These are phyloP conservation scores for Xylaria curta DNA, from an alignment of 495 filamentous ascomycete genomes.

Conservation along the genomic window DNA sequence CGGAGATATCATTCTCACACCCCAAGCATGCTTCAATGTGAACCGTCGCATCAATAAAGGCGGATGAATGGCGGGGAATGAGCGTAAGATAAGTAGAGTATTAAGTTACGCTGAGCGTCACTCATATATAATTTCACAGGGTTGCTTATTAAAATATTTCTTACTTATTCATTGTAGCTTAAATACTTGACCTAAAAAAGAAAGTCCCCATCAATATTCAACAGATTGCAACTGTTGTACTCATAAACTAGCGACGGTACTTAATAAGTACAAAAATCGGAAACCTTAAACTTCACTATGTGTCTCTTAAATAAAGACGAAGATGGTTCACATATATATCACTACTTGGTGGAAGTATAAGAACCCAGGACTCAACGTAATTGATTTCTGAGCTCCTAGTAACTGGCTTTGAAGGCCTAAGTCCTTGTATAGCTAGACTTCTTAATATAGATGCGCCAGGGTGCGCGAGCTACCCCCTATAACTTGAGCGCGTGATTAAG, in stretches of 20 bases:
- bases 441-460: neutral
- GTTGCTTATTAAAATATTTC: no score
- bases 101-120: neutral
- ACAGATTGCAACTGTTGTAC: no score
- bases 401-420: neutral
- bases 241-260: no score
- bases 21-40: constrained; percentile 26
- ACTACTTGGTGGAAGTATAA: neutral
- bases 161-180: no score
- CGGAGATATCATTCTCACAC: constrained; percentile 1
- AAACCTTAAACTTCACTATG: neutral
- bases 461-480: neutral
- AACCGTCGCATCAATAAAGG: constrained; percentile 30
- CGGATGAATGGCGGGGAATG: neutral
- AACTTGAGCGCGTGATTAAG: neutral
- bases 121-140: no score
- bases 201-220: no score
- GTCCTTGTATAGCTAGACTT: neutral
- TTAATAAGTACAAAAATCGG: neutral
- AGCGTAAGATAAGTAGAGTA: neutral
- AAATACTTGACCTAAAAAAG: no score
- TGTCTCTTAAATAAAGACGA: neutral
- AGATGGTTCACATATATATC: neutral
- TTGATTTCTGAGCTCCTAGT: neutral
- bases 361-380: neutral